Conservation (phyloP, 192 early-diverging fungal genomes). For the Chytriomyces sp. region DNA sequence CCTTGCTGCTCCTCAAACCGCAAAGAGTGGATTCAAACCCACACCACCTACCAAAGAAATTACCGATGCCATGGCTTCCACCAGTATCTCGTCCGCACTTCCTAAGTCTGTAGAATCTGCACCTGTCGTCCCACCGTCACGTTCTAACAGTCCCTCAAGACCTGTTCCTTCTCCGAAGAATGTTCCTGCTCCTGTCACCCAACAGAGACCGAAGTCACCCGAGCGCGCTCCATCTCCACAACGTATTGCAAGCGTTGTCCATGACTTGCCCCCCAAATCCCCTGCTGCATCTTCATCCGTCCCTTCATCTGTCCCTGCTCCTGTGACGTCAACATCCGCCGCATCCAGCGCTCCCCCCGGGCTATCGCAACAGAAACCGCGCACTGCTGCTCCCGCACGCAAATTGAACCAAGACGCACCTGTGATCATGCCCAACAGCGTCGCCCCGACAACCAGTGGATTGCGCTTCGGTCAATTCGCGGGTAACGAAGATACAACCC, state of each 20-base stretch:
- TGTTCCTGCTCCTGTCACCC: background rate
- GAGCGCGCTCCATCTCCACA: background rate
- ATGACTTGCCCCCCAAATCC: slow-evolving; percentile 3
- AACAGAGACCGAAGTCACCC: slow-evolving; percentile 8
- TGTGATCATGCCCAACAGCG: slow-evolving; percentile 80
- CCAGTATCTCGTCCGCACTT: slow-evolving; percentile 4
- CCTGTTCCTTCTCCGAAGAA: slow-evolving; percentile 9
- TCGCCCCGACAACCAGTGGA: slow-evolving; percentile 70
- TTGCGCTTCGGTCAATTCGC: slow-evolving; percentile 62
- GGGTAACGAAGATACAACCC: slow-evolving; percentile 37
- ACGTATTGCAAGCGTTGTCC: background rate
- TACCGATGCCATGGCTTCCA: slow-evolving; percentile 23
- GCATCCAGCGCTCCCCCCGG: slow-evolving; percentile 43
- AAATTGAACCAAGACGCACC: slow-evolving; percentile 87
- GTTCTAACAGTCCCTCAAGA: slow-evolving; percentile 17
- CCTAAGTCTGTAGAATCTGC: background rate
- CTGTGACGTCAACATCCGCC: background rate
- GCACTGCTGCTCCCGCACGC: slow-evolving; percentile 55
- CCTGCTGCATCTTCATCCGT: background rate
- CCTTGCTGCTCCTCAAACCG: background rate
- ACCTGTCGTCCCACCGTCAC: slow-evolving; percentile 4
- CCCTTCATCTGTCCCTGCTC: background rate
- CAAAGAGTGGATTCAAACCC: slow-evolving; percentile 19
- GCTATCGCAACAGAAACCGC: slow-evolving; percentile 37
- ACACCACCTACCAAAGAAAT: slow-evolving; percentile 32